A percentile compares a stretch with the other conserved stretches of the same genome.
phyloP scores from a whole-genome alignment of 495 filamentous ascomycete genomes.

The Cercophora newfieldiana region DNA sequence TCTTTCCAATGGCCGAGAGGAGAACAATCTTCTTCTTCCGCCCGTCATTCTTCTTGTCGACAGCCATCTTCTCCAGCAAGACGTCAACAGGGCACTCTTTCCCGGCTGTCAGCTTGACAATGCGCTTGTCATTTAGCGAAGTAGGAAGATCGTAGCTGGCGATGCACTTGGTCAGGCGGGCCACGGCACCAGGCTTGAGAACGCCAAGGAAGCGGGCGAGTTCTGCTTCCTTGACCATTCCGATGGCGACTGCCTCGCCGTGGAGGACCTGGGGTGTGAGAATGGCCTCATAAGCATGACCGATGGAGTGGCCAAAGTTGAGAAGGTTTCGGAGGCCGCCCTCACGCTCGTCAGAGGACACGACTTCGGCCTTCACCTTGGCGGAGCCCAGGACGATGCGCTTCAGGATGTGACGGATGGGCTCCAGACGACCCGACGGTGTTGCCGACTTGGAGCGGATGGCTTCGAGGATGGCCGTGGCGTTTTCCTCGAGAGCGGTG shows the following conservation, averaged over 20 bases:
- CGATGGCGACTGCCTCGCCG: constrained; percentile 92
- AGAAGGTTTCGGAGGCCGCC: constrained; percentile 91
- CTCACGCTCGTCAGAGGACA: constrained; percentile 90
- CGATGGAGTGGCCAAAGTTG: constrained; percentile 98
- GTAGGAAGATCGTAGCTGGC: constrained; percentile 90
- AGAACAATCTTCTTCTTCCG: constrained; percentile 96
- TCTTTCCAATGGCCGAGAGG: constrained; percentile 84
- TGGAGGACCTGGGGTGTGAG: constrained; percentile 94
- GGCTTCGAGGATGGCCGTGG: constrained; percentile 69
- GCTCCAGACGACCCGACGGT: constrained; percentile 56
- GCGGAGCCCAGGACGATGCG: constrained; percentile 86
- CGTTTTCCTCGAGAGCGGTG: constrained; percentile 77
- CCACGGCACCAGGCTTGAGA: constrained; percentile 82
- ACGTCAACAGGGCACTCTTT: constrained; percentile 92
- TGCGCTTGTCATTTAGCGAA: constrained; percentile 78
- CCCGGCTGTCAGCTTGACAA: constrained; percentile 79
- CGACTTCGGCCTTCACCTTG: constrained; percentile 87
- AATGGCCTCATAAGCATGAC: constrained; percentile 94
- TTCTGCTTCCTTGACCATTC: constrained; percentile 97
- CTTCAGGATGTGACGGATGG: constrained; percentile 76
- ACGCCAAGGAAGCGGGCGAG: constrained; percentile 86
- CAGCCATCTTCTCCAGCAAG: constrained; percentile 86
- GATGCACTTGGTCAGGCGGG: constrained; percentile 86
- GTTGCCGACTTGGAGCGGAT: constrained; percentile 58
- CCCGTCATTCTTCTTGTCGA: constrained; percentile 98